A percentile compares a stretch with the other conserved stretches of the same genome.
Evolutionary conservation across 202 grass and related monocot species (phyloP).

Genomic region (Eragrostis tef): DNA sequence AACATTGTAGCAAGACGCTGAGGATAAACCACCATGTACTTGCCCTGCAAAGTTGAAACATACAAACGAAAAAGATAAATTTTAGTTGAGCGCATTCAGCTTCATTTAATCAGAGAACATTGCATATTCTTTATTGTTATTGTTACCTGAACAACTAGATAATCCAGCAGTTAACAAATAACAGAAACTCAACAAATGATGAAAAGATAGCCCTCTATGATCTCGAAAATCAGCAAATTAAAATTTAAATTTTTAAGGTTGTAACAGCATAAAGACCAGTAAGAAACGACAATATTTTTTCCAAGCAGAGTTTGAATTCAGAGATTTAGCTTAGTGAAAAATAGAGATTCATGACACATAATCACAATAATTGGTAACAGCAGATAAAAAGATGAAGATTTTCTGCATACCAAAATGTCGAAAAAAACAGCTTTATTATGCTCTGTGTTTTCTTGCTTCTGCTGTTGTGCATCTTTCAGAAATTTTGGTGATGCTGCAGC

Average conservation of each 20-base stretch:
- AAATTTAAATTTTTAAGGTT: not conserved
- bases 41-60: constrained; percentile 63
- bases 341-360: constrained; percentile 9
- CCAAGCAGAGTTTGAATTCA: not conserved
- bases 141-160: constrained; percentile 17
- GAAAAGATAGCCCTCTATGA: not conserved
- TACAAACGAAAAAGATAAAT: constrained; percentile 27
- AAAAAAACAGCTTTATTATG: constrained; percentile 74
- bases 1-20: constrained; percentile 79
- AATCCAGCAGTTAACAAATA: constrained; percentile 7
- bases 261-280: not conserved
- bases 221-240: constrained; percentile 3
- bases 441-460: constrained; percentile 53
- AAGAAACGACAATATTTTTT: not conserved
- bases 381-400: constrained; percentile 18
- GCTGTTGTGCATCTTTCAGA: constrained; percentile 60
- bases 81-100: constrained; percentile 4
- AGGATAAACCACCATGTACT: constrained; percentile 89
- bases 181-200: not conserved
- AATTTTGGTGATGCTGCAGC: constrained; percentile 71
- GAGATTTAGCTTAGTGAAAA: constrained; percentile 16
- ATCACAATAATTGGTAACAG: constrained; percentile 18
- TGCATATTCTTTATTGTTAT: constrained; percentile 17
- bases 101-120: constrained; percentile 4
- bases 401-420: constrained; percentile 75